Evolutionary conservation across 1,284 basidiomycete species (phyloP).

Genomic region (Rhodotorula sp.): DNA sequence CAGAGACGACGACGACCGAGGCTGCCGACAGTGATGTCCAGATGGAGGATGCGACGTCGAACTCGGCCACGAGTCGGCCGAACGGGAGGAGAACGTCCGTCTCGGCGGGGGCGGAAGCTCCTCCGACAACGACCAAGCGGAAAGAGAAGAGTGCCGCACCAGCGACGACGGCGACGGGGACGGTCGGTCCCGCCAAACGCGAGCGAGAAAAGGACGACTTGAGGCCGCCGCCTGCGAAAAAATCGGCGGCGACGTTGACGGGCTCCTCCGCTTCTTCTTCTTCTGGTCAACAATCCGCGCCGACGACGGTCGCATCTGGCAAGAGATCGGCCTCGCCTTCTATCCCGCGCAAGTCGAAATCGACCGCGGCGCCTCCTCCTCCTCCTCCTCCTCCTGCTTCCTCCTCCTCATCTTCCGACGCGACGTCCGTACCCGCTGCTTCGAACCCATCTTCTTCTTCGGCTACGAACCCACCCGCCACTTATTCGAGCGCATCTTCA

Average conservation of each 20-base stretch:
- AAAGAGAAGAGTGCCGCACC: background rate
- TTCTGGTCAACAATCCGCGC: background rate
- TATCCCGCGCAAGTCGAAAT: background rate
- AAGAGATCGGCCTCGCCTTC: conserved; percentile 23
- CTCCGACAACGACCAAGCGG: background rate
- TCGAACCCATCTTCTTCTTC: background rate
- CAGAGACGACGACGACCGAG: background rate
- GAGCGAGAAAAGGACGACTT: conserved; percentile 15
- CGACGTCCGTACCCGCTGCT: background rate
- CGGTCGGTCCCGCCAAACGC: background rate
- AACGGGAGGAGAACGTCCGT: background rate
- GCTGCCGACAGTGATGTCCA: background rate
- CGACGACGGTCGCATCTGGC: background rate
- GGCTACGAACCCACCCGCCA: background rate
- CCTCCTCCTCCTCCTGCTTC: background rate
- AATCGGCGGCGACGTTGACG: background rate
- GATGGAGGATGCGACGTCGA: conserved; percentile 1
- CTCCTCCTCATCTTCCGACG: background rate
- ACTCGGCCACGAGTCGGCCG: background rate
- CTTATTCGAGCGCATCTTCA: background rate
- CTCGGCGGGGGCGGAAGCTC: no score
- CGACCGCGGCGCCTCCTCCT: background rate
- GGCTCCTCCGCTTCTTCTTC: background rate
- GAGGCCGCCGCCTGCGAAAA: conserved; percentile 11
- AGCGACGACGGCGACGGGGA: background rate